Conservation (phyloP, 306 rosid species). For the Casuarina cunninghamiana region DNA sequence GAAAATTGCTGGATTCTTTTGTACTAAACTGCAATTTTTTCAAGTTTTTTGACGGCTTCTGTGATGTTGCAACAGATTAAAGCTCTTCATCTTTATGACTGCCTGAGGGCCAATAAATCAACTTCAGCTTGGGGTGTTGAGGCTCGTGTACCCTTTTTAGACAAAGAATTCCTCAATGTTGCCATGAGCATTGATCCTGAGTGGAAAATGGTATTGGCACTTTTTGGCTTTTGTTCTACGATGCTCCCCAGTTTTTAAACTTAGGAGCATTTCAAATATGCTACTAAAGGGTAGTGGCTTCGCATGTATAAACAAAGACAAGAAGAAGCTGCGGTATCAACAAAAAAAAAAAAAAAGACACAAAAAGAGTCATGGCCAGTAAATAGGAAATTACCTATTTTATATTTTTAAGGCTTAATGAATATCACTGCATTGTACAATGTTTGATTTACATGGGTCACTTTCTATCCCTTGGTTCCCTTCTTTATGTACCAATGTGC, state of each 20-base stretch:
- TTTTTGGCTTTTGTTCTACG: constrained; percentile 4
- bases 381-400: neutral
- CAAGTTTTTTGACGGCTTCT: constrained; percentile 18
- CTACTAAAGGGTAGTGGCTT: constrained; percentile 17
- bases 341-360: neutral
- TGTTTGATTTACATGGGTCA: neutral
- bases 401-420: neutral
- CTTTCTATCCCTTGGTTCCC: neutral
- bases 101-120: constrained; percentile 93
- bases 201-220: constrained; percentile 76
- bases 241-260: constrained; percentile 19
- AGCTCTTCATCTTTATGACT: constrained; percentile 94
- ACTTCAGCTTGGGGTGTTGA: constrained; percentile 99
- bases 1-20: constrained; percentile 6
- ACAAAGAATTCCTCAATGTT: constrained; percentile 67
- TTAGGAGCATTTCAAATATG: constrained; percentile 13
- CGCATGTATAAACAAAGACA: constrained; percentile 6
- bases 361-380: constrained; percentile 6
- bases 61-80: constrained; percentile 59
- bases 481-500: neutral
- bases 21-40: constrained; percentile 15
- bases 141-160: constrained; percentile 98
- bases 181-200: constrained; percentile 94
- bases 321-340: neutral
- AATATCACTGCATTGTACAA: neutral